A percentile compares a stretch with the other conserved stretches of the same genome.
These are phyloP conservation scores for Hyphopichia buzzinii DNA, from an alignment of 1,139 yeast species.

Conservation along the genomic window DNA sequence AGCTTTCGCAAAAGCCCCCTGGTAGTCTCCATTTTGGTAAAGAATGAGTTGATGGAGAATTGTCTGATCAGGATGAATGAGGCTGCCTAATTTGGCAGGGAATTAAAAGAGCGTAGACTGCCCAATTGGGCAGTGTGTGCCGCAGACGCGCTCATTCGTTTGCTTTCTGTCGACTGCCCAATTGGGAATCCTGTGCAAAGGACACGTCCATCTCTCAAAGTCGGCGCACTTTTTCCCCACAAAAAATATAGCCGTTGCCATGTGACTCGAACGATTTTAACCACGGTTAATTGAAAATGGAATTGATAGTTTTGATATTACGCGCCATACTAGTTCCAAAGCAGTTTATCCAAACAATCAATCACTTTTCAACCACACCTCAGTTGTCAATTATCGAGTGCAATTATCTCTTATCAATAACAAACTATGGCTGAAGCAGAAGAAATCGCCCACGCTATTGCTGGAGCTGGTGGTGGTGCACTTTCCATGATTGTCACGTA, in stretches of 20 bases:
- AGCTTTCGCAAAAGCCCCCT: constrained; percentile 35
- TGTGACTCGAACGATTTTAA: constrained; percentile 2
- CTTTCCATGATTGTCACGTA: constrained; percentile 81
- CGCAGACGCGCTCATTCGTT: neutral
- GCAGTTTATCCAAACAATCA: too few species aligned
- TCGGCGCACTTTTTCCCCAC: constrained; percentile 3
- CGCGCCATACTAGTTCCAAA: too few species aligned
- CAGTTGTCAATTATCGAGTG: too few species aligned
- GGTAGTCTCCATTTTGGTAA: constrained; percentile 36
- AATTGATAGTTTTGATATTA: too few species aligned
- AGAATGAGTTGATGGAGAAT: too few species aligned
- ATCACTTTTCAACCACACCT: too few species aligned
- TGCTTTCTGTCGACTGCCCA: neutral
- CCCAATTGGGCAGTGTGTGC: neutral
- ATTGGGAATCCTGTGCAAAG: neutral
- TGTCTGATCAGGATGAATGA: neutral
- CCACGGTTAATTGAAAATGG: constrained; percentile 4
- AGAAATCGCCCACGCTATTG: constrained; percentile 78
- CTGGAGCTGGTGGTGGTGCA: constrained; percentile 94
- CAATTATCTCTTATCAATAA: neutral
- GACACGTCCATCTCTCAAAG: neutral
- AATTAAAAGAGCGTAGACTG: neutral
- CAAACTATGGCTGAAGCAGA: constrained; percentile 11
- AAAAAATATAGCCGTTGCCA: neutral
- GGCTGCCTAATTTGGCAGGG: too few species aligned